A percentile compares a stretch with the other conserved stretches of the same genome.
Evolutionary conservation across 805 yeast species (phyloP).

Genomic region (Candida krabiensis): DNA sequence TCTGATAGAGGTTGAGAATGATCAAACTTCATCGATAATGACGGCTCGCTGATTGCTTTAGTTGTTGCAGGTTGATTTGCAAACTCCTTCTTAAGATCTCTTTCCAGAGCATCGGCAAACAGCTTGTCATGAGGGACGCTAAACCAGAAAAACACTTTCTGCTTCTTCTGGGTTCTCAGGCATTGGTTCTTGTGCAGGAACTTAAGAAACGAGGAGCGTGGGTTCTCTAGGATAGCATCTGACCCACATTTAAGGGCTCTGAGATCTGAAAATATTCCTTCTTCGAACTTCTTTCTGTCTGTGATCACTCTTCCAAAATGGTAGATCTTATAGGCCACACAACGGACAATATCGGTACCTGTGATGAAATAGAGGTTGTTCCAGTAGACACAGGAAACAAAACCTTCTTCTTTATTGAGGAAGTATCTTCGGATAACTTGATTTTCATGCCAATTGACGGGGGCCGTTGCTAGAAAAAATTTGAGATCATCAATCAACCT

Average conservation of each 20-base stretch:
- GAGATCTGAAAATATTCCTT: constrained; percentile 90
- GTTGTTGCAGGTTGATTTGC: constrained; percentile 68
- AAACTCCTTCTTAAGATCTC: constrained; percentile 82
- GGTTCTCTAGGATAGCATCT: constrained; percentile 85
- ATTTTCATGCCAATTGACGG: constrained; percentile 88
- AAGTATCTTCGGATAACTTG: constrained; percentile 86
- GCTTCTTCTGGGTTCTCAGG: constrained; percentile 92
- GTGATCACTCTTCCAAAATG: constrained; percentile 84
- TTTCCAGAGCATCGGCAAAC: constrained; percentile 89
- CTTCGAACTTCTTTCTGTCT: constrained; percentile 94
- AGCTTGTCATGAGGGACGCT: constrained; percentile 91
- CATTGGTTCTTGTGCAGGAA: constrained; percentile 85
- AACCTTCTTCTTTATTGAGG: constrained; percentile 84
- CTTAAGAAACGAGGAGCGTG: constrained; percentile 80
- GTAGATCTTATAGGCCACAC: constrained; percentile 83
- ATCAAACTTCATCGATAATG: constrained; percentile 72
- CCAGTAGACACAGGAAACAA: constrained; percentile 93
- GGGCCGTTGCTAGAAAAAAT: constrained; percentile 88
- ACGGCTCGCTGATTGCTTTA: constrained; percentile 70
- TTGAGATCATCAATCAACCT: constrained; percentile 74
- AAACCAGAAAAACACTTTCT: constrained; percentile 95
- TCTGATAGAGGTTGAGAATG: constrained; percentile 48
- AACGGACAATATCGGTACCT: constrained; percentile 94
- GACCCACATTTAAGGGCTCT: constrained; percentile 82
- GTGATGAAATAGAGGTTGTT: constrained; percentile 85